phyloP scores from a whole-genome alignment of 306 rosid species.

The Dryas alaskensis region DNA sequence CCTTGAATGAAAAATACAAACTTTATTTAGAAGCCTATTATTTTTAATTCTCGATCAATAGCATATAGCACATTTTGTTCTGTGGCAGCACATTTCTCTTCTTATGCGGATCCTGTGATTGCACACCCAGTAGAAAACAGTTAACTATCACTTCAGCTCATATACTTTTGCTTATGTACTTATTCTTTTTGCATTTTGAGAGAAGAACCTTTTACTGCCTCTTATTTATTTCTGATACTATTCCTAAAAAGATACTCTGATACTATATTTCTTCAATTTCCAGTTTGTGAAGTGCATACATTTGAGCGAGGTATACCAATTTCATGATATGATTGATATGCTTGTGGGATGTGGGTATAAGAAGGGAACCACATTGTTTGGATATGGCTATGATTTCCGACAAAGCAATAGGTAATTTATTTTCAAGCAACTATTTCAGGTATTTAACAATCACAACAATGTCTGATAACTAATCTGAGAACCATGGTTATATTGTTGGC shows the following conservation, averaged over 20 bases:
- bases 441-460: not conserved
- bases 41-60: no score
- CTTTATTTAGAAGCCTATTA: not conserved
- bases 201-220: not conserved
- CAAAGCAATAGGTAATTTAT: conserved; percentile 78
- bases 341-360: conserved; percentile 75
- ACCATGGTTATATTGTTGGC: conserved; percentile 27
- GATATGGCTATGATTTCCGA: conserved; percentile 91
- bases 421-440: not conserved
- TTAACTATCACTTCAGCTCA: not conserved
- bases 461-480: not conserved
- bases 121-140: not conserved
- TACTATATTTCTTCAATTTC: conserved; percentile 26
- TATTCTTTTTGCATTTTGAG: not conserved
- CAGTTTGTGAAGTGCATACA: conserved; percentile 72
- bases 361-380: conserved; percentile 92
- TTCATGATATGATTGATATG: conserved; percentile 88
- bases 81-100: not conserved
- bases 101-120: not conserved
- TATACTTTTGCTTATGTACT: not conserved
- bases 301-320: conserved; percentile 72
- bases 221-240: not conserved
- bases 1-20: not conserved
- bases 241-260: not conserved
- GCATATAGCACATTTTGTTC: not conserved